Evolutionary conservation across 1,284 basidiomycete species (phyloP), one percentile per base, ranked within the genome.

Genomic region (Marasmius sp.): DNA sequence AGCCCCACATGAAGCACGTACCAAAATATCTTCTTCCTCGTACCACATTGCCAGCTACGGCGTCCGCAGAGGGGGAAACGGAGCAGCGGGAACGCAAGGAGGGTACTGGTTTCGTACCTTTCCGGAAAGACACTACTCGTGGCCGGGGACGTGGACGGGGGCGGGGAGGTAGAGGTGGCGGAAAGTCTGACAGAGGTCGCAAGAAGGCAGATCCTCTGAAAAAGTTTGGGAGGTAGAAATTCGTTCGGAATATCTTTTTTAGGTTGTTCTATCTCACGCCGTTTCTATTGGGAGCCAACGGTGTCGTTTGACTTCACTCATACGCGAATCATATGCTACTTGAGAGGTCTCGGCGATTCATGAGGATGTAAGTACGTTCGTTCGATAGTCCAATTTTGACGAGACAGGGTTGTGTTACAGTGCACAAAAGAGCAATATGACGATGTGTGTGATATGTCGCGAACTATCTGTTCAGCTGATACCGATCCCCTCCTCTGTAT

Each of bases 1-100:
- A 96, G 71, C 79, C 92, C 1, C 97, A 99, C 71, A 91, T 99
- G 85, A 98, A 97, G 74, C 93, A 98, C 74, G 88, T 99, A 3
- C 97, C 97, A 0, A 89, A 89, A 60, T 99, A 99, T 73, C 82
- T 99, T 27, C 83, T 98, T 69, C 97, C 97, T 1, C 88, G 88
- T 52, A 92, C 95, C 58, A 86, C 77, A 47, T 47, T 47, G 66
- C 80, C 79, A n/a, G 84, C 85, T 1, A 59, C 64, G 27, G 39
- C 39, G 16, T 69, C 72, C 22, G 65, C 69, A 43, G 65, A 69
- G 58, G 61, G 60, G 16, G 67, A 58, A 49, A 68, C 62, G 18
- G 64, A 64, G 3, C 61, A 67, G 27, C n/a, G 37, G n/a, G 12
- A 18, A 11, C 27, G 38, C 38, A 37, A 14, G 65, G 61, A 16